phyloP scores from a whole-genome alignment of 208 protist species.

The Angomonas ambiguus region DNA sequence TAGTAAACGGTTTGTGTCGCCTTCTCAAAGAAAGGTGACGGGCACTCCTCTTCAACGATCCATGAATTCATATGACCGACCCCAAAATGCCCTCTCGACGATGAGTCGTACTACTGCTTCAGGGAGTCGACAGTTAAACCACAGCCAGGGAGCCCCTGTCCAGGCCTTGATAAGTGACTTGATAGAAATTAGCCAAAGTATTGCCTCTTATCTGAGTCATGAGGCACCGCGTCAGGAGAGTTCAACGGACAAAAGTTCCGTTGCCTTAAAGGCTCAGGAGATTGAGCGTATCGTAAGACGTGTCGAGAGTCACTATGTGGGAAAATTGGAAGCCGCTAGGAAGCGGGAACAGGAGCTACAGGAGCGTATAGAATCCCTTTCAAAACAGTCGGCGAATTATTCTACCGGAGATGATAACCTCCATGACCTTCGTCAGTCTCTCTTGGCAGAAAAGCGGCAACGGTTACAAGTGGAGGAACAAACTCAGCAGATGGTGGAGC shows the following conservation, averaged over 20 bases:
- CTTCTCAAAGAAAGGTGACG: no score
- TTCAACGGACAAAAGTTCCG: slow-evolving; percentile 25
- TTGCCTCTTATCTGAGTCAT: slow-evolving; percentile 50
- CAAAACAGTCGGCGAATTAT: background rate
- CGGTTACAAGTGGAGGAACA: slow-evolving; percentile 81
- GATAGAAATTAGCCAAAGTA: slow-evolving; percentile 61
- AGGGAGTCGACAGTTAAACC: background rate
- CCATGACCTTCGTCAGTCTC: slow-evolving; percentile 36
- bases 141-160: slow-evolving; percentile 17
- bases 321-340: slow-evolving; percentile 31
- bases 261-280: slow-evolving; percentile 59
- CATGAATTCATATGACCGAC: no score
- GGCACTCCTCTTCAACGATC: no score
- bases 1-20: no score
- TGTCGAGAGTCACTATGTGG: slow-evolving; percentile 66
- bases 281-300: slow-evolving; percentile 82
- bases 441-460: slow-evolving; percentile 74
- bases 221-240: slow-evolving; percentile 10
- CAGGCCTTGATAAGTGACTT: slow-evolving; percentile 58
- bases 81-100: no score
- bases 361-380: slow-evolving; percentile 2
- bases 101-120: no score
- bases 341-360: background rate
- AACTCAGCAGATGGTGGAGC: slow-evolving; percentile 72
- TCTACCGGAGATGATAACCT: slow-evolving; percentile 2